These are phyloP conservation scores for Amesomyces nigricolor DNA, from an alignment of 2,329 filamentous ascomycete genomes.

Conservation along the genomic window DNA sequence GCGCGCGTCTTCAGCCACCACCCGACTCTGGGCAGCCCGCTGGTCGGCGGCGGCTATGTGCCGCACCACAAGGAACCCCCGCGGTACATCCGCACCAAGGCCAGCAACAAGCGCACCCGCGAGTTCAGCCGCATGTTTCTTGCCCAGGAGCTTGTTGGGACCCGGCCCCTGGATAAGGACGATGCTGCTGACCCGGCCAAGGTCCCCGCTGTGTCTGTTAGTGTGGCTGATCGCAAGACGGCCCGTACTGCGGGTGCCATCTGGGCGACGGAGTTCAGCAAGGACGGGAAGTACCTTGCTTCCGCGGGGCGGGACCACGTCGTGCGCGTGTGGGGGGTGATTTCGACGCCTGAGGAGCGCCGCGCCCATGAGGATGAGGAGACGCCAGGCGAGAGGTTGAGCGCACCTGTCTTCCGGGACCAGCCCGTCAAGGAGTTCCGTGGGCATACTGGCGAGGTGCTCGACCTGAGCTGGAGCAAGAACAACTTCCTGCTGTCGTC, in stretches of 20 bases:
- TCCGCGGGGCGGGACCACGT: slow-evolving; percentile 86
- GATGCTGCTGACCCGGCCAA: neutral
- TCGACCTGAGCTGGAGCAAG: slow-evolving; percentile 97
- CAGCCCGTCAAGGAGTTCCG: slow-evolving; percentile 74
- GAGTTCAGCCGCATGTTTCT: slow-evolving; percentile 87
- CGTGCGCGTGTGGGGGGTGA: slow-evolving; percentile 82
- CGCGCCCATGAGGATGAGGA: slow-evolving; percentile 67
- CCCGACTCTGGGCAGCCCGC: slow-evolving; percentile 57
- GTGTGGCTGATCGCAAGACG: slow-evolving; percentile 35
- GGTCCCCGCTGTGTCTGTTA: slow-evolving; percentile 28
- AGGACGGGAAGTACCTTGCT: slow-evolving; percentile 83
- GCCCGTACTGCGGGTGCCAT: slow-evolving; percentile 59
- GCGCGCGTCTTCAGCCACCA: slow-evolving; percentile 71
- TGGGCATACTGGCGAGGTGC: slow-evolving; percentile 77
- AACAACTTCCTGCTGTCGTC: slow-evolving; percentile 96
- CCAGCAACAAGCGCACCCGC: slow-evolving; percentile 71
- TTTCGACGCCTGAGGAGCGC: slow-evolving; percentile 76
- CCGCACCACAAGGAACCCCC: slow-evolving; percentile 85
- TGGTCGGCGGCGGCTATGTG: slow-evolving; percentile 62
- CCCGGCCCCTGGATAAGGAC: slow-evolving; percentile 34
- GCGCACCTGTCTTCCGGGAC: slow-evolving; percentile 81
- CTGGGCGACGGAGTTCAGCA: slow-evolving; percentile 90
- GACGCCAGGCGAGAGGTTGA: slow-evolving; percentile 57
- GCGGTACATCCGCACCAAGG: slow-evolving; percentile 79
- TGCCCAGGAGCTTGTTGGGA: slow-evolving; percentile 78